phyloP scores from a whole-genome alignment of 257 asterid species.

The Echites panduratus region DNA sequence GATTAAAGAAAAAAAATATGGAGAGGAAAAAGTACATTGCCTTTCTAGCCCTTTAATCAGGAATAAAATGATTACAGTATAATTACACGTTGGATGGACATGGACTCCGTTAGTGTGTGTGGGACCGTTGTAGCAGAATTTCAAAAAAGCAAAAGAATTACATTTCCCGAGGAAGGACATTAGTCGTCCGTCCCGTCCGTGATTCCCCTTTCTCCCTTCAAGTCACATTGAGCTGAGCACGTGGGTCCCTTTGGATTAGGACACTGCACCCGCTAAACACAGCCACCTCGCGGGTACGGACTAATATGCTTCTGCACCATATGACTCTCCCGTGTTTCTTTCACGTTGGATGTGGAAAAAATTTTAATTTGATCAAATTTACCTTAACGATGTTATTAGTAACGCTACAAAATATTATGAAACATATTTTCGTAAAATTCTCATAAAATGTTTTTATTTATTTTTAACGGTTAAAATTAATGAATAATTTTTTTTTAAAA shows the following conservation, averaged over 20 bases:
- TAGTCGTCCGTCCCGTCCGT: constrained; percentile 24
- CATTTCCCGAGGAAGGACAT: constrained; percentile 41
- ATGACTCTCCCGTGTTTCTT: neutral
- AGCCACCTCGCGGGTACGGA: too few species aligned
- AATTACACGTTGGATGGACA: constrained; percentile 45
- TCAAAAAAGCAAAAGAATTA: constrained; percentile 10
- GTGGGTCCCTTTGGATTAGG: neutral
- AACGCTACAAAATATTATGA: too few species aligned
- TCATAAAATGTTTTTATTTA: too few species aligned
- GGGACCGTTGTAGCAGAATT: neutral
- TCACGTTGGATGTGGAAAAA: neutral
- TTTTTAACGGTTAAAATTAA: too few species aligned
- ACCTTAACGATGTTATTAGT: too few species aligned
- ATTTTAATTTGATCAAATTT: too few species aligned
- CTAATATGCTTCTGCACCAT: neutral
- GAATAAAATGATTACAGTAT: constrained; percentile 61
- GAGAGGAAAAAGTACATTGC: constrained; percentile 40
- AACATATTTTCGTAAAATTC: too few species aligned
- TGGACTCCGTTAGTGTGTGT: constrained; percentile 11
- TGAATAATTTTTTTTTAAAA: too few species aligned
- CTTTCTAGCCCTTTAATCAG: constrained; percentile 50
- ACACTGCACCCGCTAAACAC: constrained; percentile 3
- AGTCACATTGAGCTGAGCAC: constrained; percentile 2
- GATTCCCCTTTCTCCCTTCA: constrained; percentile 5
- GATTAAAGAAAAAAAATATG: constrained; percentile 3